A percentile compares a stretch with the other conserved stretches of the same genome.
phyloP scores from a whole-genome alignment of 2,329 filamentous ascomycete genomes.

The Delphinella strobiligena region DNA sequence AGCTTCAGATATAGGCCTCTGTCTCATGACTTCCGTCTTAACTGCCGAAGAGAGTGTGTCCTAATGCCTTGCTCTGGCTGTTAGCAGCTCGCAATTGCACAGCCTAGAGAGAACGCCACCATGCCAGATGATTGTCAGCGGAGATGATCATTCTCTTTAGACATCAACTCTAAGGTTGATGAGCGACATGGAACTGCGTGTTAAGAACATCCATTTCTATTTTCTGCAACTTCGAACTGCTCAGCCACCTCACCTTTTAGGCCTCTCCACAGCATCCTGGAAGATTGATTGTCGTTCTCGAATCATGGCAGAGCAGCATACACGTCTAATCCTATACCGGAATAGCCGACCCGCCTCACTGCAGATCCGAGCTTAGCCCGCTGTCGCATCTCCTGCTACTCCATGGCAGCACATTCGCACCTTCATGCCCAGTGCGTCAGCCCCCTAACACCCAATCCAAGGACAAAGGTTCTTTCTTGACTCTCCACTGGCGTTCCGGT shows the following conservation, averaged over 20 bases:
- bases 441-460: constrained; percentile 1
- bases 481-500: background rate
- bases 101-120: too few species aligned
- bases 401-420: background rate
- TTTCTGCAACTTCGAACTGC: constrained; percentile 1
- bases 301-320: background rate
- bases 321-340: background rate
- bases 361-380: background rate
- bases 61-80: too few species aligned
- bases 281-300: constrained; percentile 3
- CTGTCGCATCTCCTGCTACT: constrained; percentile 1
- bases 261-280: constrained; percentile 7
- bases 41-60: too few species aligned
- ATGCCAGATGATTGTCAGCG: too few species aligned
- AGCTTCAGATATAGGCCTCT: background rate
- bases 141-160: too few species aligned
- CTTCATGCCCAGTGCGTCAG: constrained; percentile 5
- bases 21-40: background rate
- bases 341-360: constrained; percentile 5
- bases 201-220: too few species aligned
- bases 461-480: background rate
- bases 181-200: too few species aligned
- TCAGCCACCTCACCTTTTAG: constrained; percentile 5
- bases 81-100: too few species aligned
- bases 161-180: too few species aligned